Percentiles rank a stretch among this genome's conserved stretches.
Evolutionary conservation across 768 basidiomycete species (phyloP).

Genomic region (Trametes maxima): DNA sequence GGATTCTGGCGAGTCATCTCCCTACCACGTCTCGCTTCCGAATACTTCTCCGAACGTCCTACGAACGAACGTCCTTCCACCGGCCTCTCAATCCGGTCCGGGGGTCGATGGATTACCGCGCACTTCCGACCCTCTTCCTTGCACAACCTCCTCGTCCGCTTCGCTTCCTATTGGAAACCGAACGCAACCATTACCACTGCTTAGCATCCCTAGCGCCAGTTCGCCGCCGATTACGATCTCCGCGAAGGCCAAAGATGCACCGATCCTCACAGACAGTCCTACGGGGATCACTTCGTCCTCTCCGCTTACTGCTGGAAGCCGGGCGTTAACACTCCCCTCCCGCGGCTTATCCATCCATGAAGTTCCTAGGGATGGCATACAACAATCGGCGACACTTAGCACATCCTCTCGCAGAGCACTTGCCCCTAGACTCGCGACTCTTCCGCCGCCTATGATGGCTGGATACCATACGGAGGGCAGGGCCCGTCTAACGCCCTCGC

Average conservation of each 20-base stretch:
- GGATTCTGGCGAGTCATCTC: conserved; percentile 15
- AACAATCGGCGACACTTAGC: background rate
- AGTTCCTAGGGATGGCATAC: background rate
- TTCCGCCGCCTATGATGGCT: conserved; percentile 35
- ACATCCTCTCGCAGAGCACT: conserved; percentile 15
- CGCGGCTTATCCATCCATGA: background rate
- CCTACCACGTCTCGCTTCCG: conserved; percentile 6
- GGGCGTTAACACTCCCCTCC: conserved; percentile 13
- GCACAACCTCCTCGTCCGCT: background rate
- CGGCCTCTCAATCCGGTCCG: background rate
- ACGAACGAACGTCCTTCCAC: background rate
- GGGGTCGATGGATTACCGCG: background rate
- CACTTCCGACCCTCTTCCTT: conserved; percentile 3
- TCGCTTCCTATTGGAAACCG: background rate
- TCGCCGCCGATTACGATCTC: no score
- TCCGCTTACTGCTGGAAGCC: background rate
- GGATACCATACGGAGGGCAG: conserved; percentile 39
- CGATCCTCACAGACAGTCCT: no score
- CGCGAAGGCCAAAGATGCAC: no score
- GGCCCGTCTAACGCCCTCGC: conserved; percentile 47
- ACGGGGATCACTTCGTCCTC: background rate
- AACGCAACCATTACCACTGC: no score
- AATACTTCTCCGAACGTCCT: background rate
- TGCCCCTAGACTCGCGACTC: conserved; percentile 32
- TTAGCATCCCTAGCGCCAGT: no score